phyloP scores from a whole-genome alignment of 164 flowering plant genomes.

The Piper betle region DNA sequence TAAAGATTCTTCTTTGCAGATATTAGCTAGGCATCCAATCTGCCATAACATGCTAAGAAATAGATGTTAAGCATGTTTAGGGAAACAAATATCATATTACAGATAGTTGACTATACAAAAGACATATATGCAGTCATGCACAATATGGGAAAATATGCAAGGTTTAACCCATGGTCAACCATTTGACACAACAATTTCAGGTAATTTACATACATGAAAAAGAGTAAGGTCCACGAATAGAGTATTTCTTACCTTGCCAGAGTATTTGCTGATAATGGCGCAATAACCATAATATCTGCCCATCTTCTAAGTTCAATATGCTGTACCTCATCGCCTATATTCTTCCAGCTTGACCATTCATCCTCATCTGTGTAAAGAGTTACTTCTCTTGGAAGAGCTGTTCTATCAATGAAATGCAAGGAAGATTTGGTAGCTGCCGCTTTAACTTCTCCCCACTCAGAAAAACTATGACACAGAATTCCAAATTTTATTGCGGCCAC shows the following conservation, averaged over 20 bases:
- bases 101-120: background rate
- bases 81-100: background rate
- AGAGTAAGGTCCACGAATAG: too few relatives aligned
- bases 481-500: conserved; percentile 37
- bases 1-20: background rate
- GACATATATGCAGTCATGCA: background rate
- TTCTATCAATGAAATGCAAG: conserved; percentile 18
- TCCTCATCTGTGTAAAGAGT: conserved; percentile 29
- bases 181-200: background rate
- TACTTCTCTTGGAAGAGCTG: conserved; percentile 15
- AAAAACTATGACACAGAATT: conserved; percentile 20
- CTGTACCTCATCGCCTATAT: conserved; percentile 30
- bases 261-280: conserved; percentile 68
- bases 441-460: conserved; percentile 25
- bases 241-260: conserved; percentile 44
- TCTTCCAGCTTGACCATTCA: conserved; percentile 37
- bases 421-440: conserved; percentile 19
- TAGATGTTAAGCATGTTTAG: background rate
- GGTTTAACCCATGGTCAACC: background rate
- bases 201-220: background rate
- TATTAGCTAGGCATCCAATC: background rate
- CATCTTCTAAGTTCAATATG: conserved; percentile 59
- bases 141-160: background rate
- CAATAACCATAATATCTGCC: conserved; percentile 73
- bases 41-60: background rate